phyloP scores from a whole-genome alignment of 495 filamentous ascomycete genomes.

The Aspergillus campestris region DNA sequence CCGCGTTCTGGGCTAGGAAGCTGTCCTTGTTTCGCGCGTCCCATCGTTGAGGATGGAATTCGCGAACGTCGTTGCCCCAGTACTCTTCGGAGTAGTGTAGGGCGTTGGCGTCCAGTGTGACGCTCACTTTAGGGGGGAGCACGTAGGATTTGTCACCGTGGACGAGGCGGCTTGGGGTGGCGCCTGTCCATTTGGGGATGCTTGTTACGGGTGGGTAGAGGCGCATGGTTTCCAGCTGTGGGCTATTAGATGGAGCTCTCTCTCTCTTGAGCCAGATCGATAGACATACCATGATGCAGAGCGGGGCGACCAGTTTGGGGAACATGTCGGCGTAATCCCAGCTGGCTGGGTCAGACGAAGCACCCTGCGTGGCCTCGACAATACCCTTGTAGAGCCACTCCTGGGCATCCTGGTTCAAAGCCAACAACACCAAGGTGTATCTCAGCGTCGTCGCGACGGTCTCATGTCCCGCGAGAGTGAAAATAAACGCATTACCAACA shows the following conservation, averaged over 20 bases:
- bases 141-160: constrained; percentile 15
- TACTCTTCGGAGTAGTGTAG: constrained; percentile 35
- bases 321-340: constrained; percentile 31
- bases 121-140: constrained; percentile 24
- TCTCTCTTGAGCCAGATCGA: not conserved
- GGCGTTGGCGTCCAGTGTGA: constrained; percentile 26
- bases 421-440: constrained; percentile 33
- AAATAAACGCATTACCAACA: constrained; percentile 41
- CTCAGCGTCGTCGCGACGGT: constrained; percentile 39
- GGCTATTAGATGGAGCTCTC: not conserved
- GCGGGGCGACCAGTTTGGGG: constrained; percentile 25
- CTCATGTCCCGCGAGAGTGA: constrained; percentile 44
- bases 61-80: constrained; percentile 30
- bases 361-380: constrained; percentile 14
- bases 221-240: constrained; percentile 34
- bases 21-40: constrained; percentile 11
- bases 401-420: constrained; percentile 31
- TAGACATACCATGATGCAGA: constrained; percentile 28
- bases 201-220: constrained; percentile 28
- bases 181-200: constrained; percentile 28
- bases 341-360: constrained; percentile 13
- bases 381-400: constrained; percentile 33
- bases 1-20: constrained; percentile 12
- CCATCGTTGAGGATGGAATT: constrained; percentile 27
- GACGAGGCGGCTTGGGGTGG: constrained; percentile 5